A percentile compares a stretch with the other conserved stretches of the same genome.
Conservation (phyloP, 2,329 filamentous ascomycete species). For the Penicillium frequentans region DNA sequence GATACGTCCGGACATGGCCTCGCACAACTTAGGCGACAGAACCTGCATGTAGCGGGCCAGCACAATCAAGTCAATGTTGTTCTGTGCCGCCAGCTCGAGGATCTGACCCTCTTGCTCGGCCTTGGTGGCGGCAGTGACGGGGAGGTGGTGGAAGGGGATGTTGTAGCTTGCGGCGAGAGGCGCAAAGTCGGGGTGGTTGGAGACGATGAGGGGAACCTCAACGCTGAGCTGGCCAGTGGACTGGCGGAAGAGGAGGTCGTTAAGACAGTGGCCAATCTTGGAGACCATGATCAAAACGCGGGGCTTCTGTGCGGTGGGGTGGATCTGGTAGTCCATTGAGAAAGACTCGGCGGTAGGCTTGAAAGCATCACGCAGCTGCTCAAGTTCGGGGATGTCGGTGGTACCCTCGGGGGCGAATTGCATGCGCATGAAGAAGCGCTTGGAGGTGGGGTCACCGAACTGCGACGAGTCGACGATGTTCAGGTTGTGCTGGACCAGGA, state of each 20-base stretch:
- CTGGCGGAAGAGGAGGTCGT: conserved; percentile 78
- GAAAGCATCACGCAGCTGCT: conserved; percentile 58
- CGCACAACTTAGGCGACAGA: conserved; percentile 70
- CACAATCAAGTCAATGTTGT: conserved; percentile 75
- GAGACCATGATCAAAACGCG: conserved; percentile 85
- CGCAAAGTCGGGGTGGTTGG: conserved; percentile 75
- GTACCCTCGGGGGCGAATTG: conserved; percentile 64
- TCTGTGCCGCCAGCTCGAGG: conserved; percentile 66
- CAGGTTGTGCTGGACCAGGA: conserved; percentile 70
- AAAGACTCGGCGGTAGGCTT: conserved; percentile 62
- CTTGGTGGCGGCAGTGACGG: conserved; percentile 78
- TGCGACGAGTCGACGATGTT: conserved; percentile 85
- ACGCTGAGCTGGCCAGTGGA: conserved; percentile 72
- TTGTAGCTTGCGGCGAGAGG: conserved; percentile 70
- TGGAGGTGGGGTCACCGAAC: conserved; percentile 72
- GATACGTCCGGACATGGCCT: conserved; percentile 78
- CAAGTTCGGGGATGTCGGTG: conserved; percentile 36
- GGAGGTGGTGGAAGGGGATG: conserved; percentile 77
- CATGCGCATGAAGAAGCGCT: conserved; percentile 86
- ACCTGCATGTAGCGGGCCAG: conserved; percentile 88
- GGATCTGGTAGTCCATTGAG: conserved; percentile 70
- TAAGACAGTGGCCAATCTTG: conserved; percentile 83
- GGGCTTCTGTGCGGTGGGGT: conserved; percentile 67
- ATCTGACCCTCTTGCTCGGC: conserved; percentile 69
- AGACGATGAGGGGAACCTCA: conserved; percentile 75